Base-by-base conservation (phyloP, 129 eudicot genomes). In the Logfia minima region DNA sequence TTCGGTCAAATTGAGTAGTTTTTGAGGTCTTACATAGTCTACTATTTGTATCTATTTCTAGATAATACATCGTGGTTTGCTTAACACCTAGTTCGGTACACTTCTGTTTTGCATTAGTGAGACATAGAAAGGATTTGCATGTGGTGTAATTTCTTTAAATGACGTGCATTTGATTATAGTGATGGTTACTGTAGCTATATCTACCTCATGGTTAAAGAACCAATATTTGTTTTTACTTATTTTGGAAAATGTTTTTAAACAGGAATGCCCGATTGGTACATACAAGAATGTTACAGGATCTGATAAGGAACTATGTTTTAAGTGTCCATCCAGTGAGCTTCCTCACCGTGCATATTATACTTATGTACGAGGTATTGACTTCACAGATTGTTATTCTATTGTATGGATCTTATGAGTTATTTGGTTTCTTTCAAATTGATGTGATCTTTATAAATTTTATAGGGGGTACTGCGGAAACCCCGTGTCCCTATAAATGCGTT, bases 251-350 rank as follows among this genome's bases (percentile, higher is more conserved):
- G 72, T 64, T 41, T 76, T 29, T 71, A 58, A 76, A 79, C 89
- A 93, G 96, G 98, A 94, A 80, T 94, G 98, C 63, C 99, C 99
- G 11, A 60, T 83, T 78, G 99, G 99, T n/a, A 94, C 97, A 70
- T 94, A 86, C 64, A 94, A 94, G 72, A 89, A 94, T 84, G 90
- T 85, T 64, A 87, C 92, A 16, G 99, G 99, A 71, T 94, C 99
- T 76, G 96, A 89, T 77, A 83, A 51, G 69, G 79, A 85, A 35
- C 97, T 94, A 65, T 94, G 99, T 67, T 75, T 75, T 18, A 70
- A 71, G 23, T 94, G 99, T 77, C 97, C 99, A 76, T 67, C 84
- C 26, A 18, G 82, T 74, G 96, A 91, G 74, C 97, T 94, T 86
- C 99, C 99, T 22, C 89, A 35, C 32, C 99, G 99, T 70, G 99